A percentile compares a stretch with the other conserved stretches of the same genome.
These are phyloP conservation scores for Warburgia ugandensis DNA, from an alignment of 164 flowering plant species.

Conservation along the genomic window DNA sequence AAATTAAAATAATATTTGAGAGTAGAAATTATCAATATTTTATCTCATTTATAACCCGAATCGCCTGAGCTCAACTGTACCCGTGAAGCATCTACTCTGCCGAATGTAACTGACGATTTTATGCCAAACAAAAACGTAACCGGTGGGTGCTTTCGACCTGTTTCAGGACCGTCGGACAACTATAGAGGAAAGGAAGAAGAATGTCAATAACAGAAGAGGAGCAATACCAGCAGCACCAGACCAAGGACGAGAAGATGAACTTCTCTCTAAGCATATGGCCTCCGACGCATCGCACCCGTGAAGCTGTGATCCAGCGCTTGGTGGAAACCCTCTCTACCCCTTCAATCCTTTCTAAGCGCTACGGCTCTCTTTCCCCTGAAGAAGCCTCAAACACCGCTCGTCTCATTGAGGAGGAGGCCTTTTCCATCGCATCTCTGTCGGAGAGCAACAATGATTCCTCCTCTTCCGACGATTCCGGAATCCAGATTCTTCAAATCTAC, in stretches of 20 bases:
- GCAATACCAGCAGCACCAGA: too few relatives aligned
- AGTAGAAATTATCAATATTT: too few relatives aligned
- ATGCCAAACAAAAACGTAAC: too few relatives aligned
- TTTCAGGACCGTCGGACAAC: too few relatives aligned
- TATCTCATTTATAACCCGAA: too few relatives aligned
- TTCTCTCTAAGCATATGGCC: constrained; percentile 76
- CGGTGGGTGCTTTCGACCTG: too few relatives aligned
- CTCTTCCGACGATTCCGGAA: constrained; percentile 25
- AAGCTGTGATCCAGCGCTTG: constrained; percentile 66
- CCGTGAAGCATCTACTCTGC: too few relatives aligned
- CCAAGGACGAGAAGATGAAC: constrained; percentile 1
- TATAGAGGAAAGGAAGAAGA: too few relatives aligned
- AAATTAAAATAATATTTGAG: too few relatives aligned
- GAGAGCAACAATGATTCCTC: constrained; percentile 5
- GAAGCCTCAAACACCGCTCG: constrained; percentile 61
- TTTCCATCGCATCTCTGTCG: constrained; percentile 29
- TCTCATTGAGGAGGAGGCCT: constrained; percentile 71
- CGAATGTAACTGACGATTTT: too few relatives aligned
- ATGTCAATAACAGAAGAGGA: too few relatives aligned
- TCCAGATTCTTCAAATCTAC: constrained; percentile 79
- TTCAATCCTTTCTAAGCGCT: constrained; percentile 79
- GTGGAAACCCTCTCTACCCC: constrained; percentile 67
- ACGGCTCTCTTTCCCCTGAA: constrained; percentile 52
- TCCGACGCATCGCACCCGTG: constrained; percentile 75
- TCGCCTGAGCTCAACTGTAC: too few relatives aligned